phyloP scores from a whole-genome alignment of 1,139 yeast genomes.

The Geotrichum fermentans region DNA sequence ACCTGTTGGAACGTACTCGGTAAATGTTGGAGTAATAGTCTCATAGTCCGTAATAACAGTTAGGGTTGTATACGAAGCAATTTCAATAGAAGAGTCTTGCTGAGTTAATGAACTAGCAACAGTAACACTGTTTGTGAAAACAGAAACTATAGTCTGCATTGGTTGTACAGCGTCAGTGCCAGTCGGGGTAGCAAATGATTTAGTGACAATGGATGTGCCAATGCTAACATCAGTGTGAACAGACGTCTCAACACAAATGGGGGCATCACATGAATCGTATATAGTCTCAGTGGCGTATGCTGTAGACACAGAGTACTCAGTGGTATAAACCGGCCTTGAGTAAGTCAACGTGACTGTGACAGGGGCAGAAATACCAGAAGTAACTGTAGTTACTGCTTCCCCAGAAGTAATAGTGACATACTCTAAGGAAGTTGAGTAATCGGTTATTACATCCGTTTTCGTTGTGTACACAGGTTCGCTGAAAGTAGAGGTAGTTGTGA shows the following conservation, averaged over 20 bases:
- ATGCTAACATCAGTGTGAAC: not conserved
- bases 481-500: not conserved
- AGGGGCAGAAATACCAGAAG: not conserved
- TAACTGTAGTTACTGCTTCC: not conserved
- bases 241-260: not conserved
- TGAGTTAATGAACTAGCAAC: not conserved
- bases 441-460: not conserved
- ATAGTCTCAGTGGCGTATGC: not conserved
- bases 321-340: not conserved
- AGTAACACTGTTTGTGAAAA: not conserved
- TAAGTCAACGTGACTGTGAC: not conserved
- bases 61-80: not conserved
- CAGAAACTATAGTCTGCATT: not conserved
- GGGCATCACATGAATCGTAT: too few relatives aligned
- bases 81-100: not conserved
- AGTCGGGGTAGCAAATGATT: not conserved
- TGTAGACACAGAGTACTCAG: not conserved
- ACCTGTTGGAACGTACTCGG: too few relatives aligned
- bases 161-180: not conserved
- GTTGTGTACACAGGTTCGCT: not conserved
- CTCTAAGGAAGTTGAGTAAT: not conserved
- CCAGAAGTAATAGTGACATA: slow-evolving; percentile 1
- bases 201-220: not conserved
- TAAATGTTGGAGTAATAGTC: too few relatives aligned
- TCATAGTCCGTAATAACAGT: not conserved